These are phyloP conservation scores for Podochytrium sp. DNA, from an alignment of 192 early-diverging fungal genomes.

Conservation along the genomic window DNA sequence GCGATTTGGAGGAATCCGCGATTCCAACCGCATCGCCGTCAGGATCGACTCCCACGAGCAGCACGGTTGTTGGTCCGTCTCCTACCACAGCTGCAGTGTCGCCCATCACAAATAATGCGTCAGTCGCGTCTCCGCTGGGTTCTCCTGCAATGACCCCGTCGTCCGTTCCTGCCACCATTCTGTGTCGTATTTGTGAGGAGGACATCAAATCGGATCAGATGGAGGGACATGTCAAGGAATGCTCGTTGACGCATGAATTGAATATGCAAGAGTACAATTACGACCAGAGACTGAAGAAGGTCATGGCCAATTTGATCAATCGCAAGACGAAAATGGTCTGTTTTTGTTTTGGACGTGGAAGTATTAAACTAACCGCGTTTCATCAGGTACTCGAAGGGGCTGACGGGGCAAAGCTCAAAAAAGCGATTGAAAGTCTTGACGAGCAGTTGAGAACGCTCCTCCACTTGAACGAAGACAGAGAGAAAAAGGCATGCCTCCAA, in stretches of 20 bases:
- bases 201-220: slow-evolving; percentile 65
- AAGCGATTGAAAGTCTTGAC: slow-evolving; percentile 37
- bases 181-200: slow-evolving; percentile 90
- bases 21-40: background rate
- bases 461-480: slow-evolving; percentile 31
- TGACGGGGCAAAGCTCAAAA: slow-evolving; percentile 37
- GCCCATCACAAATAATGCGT: background rate
- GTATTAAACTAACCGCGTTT: slow-evolving; percentile 11
- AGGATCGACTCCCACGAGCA: background rate
- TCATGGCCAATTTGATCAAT: slow-evolving; percentile 51
- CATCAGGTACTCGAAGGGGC: slow-evolving; percentile 28
- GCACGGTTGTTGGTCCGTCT: background rate
- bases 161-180: slow-evolving; percentile 39
- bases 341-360: background rate
- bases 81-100: background rate
- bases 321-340: slow-evolving; percentile 48
- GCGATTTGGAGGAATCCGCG: background rate
- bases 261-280: slow-evolving; percentile 50
- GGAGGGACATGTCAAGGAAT: slow-evolving; percentile 79
- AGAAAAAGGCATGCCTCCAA: slow-evolving; percentile 37
- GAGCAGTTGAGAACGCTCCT: slow-evolving; percentile 30
- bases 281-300: slow-evolving; percentile 67
- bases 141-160: background rate
- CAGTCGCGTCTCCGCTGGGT: background rate
- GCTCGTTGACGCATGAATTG: slow-evolving; percentile 71